Percentiles rank a stretch among this genome's conserved stretches.
These are phyloP conservation scores for Fusarium torulosum DNA, from an alignment of 2,329 filamentous ascomycete species.

Conservation along the genomic window DNA sequence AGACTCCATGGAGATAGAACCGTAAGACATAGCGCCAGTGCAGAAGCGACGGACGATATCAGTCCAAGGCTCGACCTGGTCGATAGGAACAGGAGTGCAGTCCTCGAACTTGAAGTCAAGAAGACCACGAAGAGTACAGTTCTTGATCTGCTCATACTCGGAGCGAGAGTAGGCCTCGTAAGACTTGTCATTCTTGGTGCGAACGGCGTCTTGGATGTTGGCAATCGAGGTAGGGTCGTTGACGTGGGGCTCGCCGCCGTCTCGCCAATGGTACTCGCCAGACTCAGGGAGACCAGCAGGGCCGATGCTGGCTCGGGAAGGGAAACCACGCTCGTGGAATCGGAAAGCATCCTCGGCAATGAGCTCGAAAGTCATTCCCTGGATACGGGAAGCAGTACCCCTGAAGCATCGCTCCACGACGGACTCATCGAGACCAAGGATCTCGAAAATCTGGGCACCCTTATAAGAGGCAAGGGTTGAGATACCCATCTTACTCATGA, in stretches of 20 bases:
- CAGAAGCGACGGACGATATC: conserved; percentile 97
- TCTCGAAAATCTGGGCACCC: conserved; percentile 97
- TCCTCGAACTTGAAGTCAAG: conserved; percentile 97
- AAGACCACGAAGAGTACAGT: conserved; percentile 92
- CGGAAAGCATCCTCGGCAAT: conserved; percentile 96
- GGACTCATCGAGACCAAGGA: conserved; percentile 89
- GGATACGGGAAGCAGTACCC: conserved; percentile 93
- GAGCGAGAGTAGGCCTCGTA: conserved; percentile 96
- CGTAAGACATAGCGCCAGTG: conserved; percentile 98
- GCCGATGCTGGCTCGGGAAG: conserved; percentile 79
- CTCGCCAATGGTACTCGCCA: conserved; percentile 98
- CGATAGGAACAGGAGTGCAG: conserved; percentile 85
- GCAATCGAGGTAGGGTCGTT: conserved; percentile 96
- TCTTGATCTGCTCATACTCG: conserved; percentile 96
- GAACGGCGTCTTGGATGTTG: conserved; percentile 96
- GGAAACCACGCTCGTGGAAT: conserved; percentile 94
- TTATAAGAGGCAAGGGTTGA: conserved; percentile 97
- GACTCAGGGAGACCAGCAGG: conserved; percentile 89
- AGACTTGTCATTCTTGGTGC: conserved; percentile 97
- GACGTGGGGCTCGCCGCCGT: conserved; percentile 93
- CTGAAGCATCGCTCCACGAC: conserved; percentile 96
- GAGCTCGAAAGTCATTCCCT: conserved; percentile 91
- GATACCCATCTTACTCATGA: conserved; percentile 99
- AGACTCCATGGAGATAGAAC: conserved; percentile 98
- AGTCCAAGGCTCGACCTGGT: conserved; percentile 98